phyloP scores from a whole-genome alignment of 148 eudicot species.

The Camellia japonica region DNA sequence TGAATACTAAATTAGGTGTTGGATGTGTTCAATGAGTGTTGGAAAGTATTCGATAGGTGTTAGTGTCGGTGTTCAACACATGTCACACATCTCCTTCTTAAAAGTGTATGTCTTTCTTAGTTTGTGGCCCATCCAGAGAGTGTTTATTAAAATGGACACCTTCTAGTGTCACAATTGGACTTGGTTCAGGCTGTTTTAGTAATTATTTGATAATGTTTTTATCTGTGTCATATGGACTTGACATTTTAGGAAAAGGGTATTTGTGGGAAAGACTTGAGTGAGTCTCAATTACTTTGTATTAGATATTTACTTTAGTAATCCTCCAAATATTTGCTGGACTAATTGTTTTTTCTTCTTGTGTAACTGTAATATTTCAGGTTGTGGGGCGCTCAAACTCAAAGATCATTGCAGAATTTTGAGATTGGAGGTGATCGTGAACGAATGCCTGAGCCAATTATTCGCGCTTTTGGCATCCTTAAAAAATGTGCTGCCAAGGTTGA shows the following conservation, averaged over 20 bases:
- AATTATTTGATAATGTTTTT: not conserved
- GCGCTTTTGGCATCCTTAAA: conserved; percentile 88
- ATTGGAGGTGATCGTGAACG: conserved; percentile 97
- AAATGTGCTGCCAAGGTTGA: conserved; percentile 93
- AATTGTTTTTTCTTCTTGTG: conserved; percentile 6
- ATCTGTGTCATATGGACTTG: not conserved
- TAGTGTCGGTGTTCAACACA: no score
- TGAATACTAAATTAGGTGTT: no score
- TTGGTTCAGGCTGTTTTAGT: not conserved
- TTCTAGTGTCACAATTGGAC: not conserved
- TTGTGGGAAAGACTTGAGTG: conserved; percentile 2
- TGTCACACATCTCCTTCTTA: no score
- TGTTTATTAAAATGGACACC: not conserved
- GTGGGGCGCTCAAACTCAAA: conserved; percentile 99
- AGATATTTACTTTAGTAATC: not conserved
- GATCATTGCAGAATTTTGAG: conserved; percentile 94
- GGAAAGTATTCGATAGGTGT: no score
- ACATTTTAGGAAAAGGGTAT: not conserved
- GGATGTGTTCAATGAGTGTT: no score
- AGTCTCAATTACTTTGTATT: not conserved
- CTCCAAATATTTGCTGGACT: not conserved
- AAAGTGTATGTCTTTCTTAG: no score
- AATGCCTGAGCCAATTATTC: conserved; percentile 94
- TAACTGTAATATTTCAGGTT: conserved; percentile 45
- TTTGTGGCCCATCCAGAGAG: not conserved